Evolutionary conservation across 139 green algal genomes (phyloP).

Genomic region (Spirogloea muscicola): DNA sequence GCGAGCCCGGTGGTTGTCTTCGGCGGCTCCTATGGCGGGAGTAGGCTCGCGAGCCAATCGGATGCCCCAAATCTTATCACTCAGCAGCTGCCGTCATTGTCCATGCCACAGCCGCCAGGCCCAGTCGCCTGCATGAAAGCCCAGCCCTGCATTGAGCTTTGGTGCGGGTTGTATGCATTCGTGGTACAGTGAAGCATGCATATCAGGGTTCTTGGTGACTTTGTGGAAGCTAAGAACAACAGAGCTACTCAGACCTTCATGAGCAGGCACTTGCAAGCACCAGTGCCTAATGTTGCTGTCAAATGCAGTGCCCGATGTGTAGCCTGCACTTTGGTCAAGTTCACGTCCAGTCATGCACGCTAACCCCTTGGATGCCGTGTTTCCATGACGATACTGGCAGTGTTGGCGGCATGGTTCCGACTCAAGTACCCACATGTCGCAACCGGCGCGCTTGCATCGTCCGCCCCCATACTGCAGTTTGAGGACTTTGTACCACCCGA

Average conservation of each 20-base stretch:
- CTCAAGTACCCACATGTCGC: conserved; percentile 75
- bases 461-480: conserved; percentile 74
- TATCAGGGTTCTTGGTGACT: neutral
- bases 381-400: too few species aligned
- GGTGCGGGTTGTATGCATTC: neutral
- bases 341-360: neutral
- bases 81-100: neutral
- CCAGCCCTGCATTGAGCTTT: neutral
- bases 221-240: neutral
- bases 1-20: conserved; percentile 66
- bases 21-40: conserved; percentile 81
- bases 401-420: conserved; percentile 78
- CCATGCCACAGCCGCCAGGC: too few species aligned
- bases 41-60: too few species aligned
- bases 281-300: too few species aligned
- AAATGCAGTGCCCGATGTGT: neutral
- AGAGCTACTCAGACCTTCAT: neutral
- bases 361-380: too few species aligned
- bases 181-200: neutral
- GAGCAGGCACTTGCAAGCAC: neutral
- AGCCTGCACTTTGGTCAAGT: neutral
- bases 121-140: too few species aligned
- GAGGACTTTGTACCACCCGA: conserved; percentile 39
- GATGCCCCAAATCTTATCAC: neutral
- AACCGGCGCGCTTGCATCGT: conserved; percentile 76